Evolutionary conservation across 805 yeast genomes (phyloP), one percentile per base, ranked within the genome.

Genomic region (Wickerhamiella cacticola): DNA sequence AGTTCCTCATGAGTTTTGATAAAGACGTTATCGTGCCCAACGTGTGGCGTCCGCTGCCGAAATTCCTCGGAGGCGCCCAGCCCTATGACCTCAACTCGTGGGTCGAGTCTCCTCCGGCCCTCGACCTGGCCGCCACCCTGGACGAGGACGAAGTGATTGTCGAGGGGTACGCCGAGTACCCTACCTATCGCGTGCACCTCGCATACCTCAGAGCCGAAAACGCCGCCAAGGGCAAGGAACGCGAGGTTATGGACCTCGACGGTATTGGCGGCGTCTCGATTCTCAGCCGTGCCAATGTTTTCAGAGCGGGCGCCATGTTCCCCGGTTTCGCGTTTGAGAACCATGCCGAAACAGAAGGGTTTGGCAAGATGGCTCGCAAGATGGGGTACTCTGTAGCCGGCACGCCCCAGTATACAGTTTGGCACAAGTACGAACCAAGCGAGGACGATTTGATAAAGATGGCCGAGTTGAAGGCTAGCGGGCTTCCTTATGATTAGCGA

Each of bases 191-290:
- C 65, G 94, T 96, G 1, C 97, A 89, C 66, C 71, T 89, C 55
- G 97, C 97, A 0, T 89, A 92, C 61, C 72, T 89, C 62, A 73
- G 97, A 56, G 96, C 88, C 59, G 95, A 96, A 2, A 80, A 83
- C 59, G 36, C n/a, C n/a, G 98, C 97, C 21, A 94, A 87, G 64
- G 89, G 94, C 5, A 88, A 83, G 59, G 49, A 49, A 13, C 23
- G 34, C 16, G 89, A 81, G 39, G 95, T 86, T 61, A 81, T 89
- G 82, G 88, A 81, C 49, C 70, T 89, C 53, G 97, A 89, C 64
- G 98, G 98, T 46, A 87, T 89, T 56, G 98, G 98, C 22, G 98
- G 97, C 55, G 98, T 89, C 39, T 85, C 96, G 1, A 87, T 92
- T 54, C 70, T 89, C 55, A 74, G 94, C 39, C 84, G 82, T 63